Base-by-base conservation (phyloP, 164 flowering plant species). In the Piper longum region DNA sequence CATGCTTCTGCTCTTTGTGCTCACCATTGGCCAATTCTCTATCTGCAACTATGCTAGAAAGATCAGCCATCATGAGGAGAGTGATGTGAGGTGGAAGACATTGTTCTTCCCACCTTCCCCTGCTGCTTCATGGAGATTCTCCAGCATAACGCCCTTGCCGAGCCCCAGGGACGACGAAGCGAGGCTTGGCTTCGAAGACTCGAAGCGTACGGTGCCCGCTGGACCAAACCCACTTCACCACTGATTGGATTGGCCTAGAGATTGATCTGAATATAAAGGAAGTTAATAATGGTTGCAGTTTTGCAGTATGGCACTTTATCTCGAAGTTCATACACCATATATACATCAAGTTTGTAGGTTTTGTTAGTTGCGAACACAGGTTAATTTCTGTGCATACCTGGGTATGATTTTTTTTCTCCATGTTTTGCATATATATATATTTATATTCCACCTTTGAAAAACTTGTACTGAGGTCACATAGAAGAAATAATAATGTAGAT, bases 211-310 rank as follows among this genome's bases (percentile, higher is more conserved):
- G 9, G 75, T 72, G 19, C 78, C 78, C 4, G 62, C 52, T 39
- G 78, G 78, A 56, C 78, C 78, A 2, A 75, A 75, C 69, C 78
- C 78, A 5, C 75, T 75, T 41, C 87, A 83, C 63, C 79, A 83
- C 56, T 77, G 71, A 78, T 69, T 43, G 39, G 71, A 39, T 45
- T 52, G 40, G 45, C 16, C 13, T 7, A 18, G 18, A 55, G 52
- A 12, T 48, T 48, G 14, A 14, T 5, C 52, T 9, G 12, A 12
- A 12, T 9, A 3, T 48, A 0, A 48, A 2, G 14, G 14, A 48
- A 14, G 11, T 48, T 48, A 14, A 41, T 43, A n/a, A 19, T 4
- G 5, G 36, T 26, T 26, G 19, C 13, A 44, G 17, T 8, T 59
- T 45, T 61, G 73, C 61, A 67, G 70, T 54, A 17, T 64, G 52